phyloP scores from a whole-genome alignment of 768 basidiomycete species.

The Kwoniella bestiolae region DNA sequence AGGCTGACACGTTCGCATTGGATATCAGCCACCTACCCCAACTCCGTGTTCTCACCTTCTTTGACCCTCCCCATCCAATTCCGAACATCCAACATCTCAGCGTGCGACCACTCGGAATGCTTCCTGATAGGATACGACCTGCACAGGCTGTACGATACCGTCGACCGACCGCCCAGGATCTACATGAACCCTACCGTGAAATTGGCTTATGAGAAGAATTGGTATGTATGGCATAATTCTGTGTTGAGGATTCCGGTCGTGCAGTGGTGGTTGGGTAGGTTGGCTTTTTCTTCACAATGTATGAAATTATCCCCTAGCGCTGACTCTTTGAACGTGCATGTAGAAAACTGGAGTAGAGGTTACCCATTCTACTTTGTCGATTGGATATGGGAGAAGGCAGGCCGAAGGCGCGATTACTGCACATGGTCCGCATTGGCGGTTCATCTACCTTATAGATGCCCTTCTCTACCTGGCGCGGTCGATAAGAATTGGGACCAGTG shows the following conservation, averaged over 20 bases:
- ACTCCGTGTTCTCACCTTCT: slow-evolving; percentile 28
- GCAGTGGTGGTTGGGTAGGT: slow-evolving; percentile 37
- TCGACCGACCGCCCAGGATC: slow-evolving; percentile 25
- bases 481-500: slow-evolving; percentile 25
- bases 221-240: slow-evolving; percentile 37
- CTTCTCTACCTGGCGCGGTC: slow-evolving; percentile 26
- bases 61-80: slow-evolving; percentile 29
- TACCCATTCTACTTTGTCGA: slow-evolving; percentile 31
- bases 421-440: slow-evolving; percentile 33
- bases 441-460: slow-evolving; percentile 31
- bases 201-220: slow-evolving; percentile 35
- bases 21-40: slow-evolving; percentile 25
- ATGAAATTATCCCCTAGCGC: too few species aligned
- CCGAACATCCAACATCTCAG: slow-evolving; percentile 30
- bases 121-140: slow-evolving; percentile 37
- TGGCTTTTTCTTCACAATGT: neutral
- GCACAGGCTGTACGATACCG: slow-evolving; percentile 28
- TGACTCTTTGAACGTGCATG: neutral
- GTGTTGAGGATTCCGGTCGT: slow-evolving; percentile 29
- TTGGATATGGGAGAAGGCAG: slow-evolving; percentile 36
- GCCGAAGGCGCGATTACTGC: slow-evolving; percentile 34
- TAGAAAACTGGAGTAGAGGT: slow-evolving; percentile 32
- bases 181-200: slow-evolving; percentile 36
- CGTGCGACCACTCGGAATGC: slow-evolving; percentile 38
- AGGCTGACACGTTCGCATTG: neutral